phyloP scores from a whole-genome alignment of 495 filamentous ascomycete genomes.

The Echria macrotheca region DNA sequence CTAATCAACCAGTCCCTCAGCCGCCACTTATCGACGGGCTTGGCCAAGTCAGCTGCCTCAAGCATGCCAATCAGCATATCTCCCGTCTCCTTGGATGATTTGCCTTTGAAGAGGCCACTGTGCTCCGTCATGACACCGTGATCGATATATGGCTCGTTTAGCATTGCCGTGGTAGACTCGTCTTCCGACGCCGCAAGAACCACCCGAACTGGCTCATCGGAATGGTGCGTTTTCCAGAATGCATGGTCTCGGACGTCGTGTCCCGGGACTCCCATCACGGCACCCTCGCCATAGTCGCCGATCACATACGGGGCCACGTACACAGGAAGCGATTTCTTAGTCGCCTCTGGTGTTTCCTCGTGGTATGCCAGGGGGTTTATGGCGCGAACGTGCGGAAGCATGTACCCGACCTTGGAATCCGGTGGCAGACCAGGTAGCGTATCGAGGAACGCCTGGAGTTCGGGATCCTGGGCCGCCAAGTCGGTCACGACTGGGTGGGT shows the following conservation, averaged over 20 bases:
- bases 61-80: slow-evolving; percentile 57
- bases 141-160: slow-evolving; percentile 49
- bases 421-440: slow-evolving; percentile 54
- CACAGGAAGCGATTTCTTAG: slow-evolving; percentile 58
- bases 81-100: slow-evolving; percentile 57
- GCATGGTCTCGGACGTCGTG: slow-evolving; percentile 72
- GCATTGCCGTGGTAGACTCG: slow-evolving; percentile 33
- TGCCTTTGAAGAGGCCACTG: slow-evolving; percentile 53
- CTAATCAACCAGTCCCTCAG: slow-evolving; percentile 85
- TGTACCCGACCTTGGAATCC: slow-evolving; percentile 72
- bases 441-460: slow-evolving; percentile 62
- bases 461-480: slow-evolving; percentile 52
- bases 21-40: slow-evolving; percentile 63
- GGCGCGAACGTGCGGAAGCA: slow-evolving; percentile 54
- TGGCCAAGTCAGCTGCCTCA: slow-evolving; percentile 47
- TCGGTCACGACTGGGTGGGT: slow-evolving; percentile 64
- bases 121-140: slow-evolving; percentile 61
- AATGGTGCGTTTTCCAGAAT: slow-evolving; percentile 70
- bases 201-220: slow-evolving; percentile 44
- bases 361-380: slow-evolving; percentile 62
- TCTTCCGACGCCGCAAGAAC: slow-evolving; percentile 50
- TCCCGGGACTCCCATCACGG: slow-evolving; percentile 87
- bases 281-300: slow-evolving; percentile 79
- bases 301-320: slow-evolving; percentile 85
- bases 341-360: slow-evolving; percentile 40